These are phyloP conservation scores for Cystofilobasidium ferigula DNA, from an alignment of 768 basidiomycete genomes.

Conservation along the genomic window DNA sequence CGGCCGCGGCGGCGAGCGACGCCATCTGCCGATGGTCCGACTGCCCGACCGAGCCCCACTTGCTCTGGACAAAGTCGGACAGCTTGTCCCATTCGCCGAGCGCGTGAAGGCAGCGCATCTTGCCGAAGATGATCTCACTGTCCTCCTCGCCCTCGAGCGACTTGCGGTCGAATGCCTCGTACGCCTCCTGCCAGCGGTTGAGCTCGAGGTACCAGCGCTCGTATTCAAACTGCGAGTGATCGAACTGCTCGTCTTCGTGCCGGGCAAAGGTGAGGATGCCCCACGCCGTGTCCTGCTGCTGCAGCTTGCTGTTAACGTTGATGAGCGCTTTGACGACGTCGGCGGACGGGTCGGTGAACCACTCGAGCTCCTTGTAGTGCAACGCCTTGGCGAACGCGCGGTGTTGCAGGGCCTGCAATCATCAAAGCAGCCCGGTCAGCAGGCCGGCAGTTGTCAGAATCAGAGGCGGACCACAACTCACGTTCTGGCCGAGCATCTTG, in stretches of 20 bases:
- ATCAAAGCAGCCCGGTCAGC: not conserved
- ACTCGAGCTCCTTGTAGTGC: conserved; percentile 97
- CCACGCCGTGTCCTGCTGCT: conserved; percentile 96
- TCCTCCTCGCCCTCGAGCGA: conserved; percentile 48
- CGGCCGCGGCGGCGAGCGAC: conserved; percentile 91
- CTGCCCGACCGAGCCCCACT: conserved; percentile 64
- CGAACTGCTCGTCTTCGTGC: conserved; percentile 48
- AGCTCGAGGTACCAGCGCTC: conserved; percentile 98
- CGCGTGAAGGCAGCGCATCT: conserved; percentile 92
- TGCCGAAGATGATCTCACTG: conserved; percentile 48
- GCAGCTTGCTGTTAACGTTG: conserved; percentile 87
- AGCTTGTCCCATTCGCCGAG: conserved; percentile 95
- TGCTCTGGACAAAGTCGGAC: conserved; percentile 69
- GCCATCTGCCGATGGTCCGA: conserved; percentile 82
- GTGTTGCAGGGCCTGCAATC: conserved; percentile 62
- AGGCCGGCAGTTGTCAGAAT: not conserved
- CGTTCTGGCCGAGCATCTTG: conserved; percentile 78
- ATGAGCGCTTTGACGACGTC: conserved; percentile 88
- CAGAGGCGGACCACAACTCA: conserved; percentile 26
- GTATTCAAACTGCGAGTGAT: conserved; percentile 61
- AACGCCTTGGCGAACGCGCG: conserved; percentile 94
- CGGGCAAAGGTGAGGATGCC: conserved; percentile 83
- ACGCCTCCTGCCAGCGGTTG: conserved; percentile 88
- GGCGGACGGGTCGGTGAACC: conserved; percentile 80
- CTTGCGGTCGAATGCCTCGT: conserved; percentile 65